Conservation (phyloP, 192 early-diverging fungal species). For the Coemansia sp. region DNA sequence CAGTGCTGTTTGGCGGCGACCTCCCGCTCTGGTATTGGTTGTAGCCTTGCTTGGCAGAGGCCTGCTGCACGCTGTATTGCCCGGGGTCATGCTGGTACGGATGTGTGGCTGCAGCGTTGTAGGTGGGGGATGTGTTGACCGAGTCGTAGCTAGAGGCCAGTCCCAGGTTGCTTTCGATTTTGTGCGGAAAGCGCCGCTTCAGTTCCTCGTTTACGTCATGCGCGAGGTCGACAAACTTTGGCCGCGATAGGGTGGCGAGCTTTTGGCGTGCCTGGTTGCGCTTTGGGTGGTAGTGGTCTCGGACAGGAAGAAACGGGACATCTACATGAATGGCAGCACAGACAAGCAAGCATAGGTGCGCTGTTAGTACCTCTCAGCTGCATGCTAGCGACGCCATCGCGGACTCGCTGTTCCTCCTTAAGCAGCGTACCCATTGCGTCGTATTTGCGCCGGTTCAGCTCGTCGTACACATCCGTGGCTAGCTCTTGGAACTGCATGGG, state of each 20-base stretch:
- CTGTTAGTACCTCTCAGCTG: neutral
- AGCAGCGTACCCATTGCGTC: slow-evolving; percentile 14
- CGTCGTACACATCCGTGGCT: slow-evolving; percentile 95
- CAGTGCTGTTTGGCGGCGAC: slow-evolving; percentile 37
- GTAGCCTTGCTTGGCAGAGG: slow-evolving; percentile 8
- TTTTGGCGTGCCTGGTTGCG: slow-evolving; percentile 97
- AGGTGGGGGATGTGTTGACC: slow-evolving; percentile 25
- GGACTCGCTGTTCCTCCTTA: neutral
- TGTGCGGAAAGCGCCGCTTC: slow-evolving; percentile 49
- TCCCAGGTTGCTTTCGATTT: slow-evolving; percentile 19
- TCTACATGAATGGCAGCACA: slow-evolving; percentile 35
- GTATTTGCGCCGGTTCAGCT: slow-evolving; percentile 68
- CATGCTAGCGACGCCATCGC: neutral
- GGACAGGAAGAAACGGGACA: slow-evolving; percentile 74
- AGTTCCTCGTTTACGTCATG: slow-evolving; percentile 83
- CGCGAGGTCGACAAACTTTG: slow-evolving; percentile 89
- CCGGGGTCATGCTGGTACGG: slow-evolving; percentile 11
- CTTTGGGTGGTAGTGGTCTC: slow-evolving; percentile 83
- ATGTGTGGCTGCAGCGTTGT: slow-evolving; percentile 16
- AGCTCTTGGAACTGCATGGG: slow-evolving; percentile 90
- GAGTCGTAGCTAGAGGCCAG: slow-evolving; percentile 34
- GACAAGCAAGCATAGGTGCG: slow-evolving; percentile 2
- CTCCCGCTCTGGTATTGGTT: slow-evolving; percentile 16
- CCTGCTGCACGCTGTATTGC: slow-evolving; percentile 11
- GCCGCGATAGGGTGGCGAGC: slow-evolving; percentile 82